Base-by-base conservation (phyloP, 768 basidiomycete genomes). In the Termitomyces sp. region DNA sequence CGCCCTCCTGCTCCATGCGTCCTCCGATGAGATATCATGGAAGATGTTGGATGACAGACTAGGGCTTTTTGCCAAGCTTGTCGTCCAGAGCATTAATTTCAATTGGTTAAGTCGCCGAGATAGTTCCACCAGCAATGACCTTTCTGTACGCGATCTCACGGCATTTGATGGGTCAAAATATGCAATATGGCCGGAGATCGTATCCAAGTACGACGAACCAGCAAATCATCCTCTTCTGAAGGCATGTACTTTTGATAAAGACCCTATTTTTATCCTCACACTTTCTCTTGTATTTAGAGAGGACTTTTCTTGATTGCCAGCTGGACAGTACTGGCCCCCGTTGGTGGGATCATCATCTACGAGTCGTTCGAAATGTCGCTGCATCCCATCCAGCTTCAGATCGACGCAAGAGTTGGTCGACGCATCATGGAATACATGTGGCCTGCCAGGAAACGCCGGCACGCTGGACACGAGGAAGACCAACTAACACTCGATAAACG, bases 271-370 rank as follows among this genome's bases (percentile, higher is more conserved):
- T 52, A 20, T 42, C 17, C 37, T 57, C 45, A 52, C 51, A 1
- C 17, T 38, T 37, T 50, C 15, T 57, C 17, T 60, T 66, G 15
- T 64, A 25, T 25, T 25, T 25, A 92, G 89, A 79, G 81, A 61
- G 86, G 88, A 15, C 72, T 93, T 29, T 95, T 96, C 72, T 78
- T 88, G 20, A 77, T 86, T 1, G 88, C 88, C 2, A 84, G 86
- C 59, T 96, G 94, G 95, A 85, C 81, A 4, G 83, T 91, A 31
- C 77, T 94, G n/a, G 84, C 94, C 1, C 92, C 94, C 15, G 94
- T 98, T 29, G 96, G 94, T 20, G 96, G 96, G 12, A 97, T 98
- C 65, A 85, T 88, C 1, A 92, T 97, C 64, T 89, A 94, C 71
- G 88, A 94, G 71, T 79, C 82, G 34, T 92, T 97, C 66, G 86